Conservation (phyloP, 768 basidiomycete species). For the Rhodotorula graminis region DNA sequence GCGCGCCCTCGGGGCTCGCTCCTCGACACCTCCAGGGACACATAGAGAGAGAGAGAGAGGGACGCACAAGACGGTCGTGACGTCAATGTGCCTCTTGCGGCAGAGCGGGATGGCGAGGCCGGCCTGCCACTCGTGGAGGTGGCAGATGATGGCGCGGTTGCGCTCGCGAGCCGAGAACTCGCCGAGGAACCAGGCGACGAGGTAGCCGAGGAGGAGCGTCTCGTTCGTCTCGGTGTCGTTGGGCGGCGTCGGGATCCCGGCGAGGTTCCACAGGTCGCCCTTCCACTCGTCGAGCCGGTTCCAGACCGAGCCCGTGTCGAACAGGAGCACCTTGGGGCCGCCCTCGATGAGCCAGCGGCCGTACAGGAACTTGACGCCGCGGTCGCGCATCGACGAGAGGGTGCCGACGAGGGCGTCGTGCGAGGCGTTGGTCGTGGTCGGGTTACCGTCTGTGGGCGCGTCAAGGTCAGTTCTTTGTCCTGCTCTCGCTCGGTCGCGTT, state of each 20-base stretch:
- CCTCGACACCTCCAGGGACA: background rate
- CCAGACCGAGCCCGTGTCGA: conserved; percentile 86
- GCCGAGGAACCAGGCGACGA: conserved; percentile 99
- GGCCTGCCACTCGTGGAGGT: conserved; percentile 99
- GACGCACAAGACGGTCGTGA: conserved; percentile 79
- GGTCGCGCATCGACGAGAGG: conserved; percentile 73
- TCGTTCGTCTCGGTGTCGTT: conserved; percentile 98
- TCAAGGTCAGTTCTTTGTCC: background rate
- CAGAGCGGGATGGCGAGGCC: conserved; percentile 57
- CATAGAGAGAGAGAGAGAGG: background rate
- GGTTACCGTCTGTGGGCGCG: conserved; percentile 3
- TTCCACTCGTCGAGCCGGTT: conserved; percentile 96
- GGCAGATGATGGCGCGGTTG: conserved; percentile 80
- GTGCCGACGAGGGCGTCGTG: conserved; percentile 60
- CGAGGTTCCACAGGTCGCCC: conserved; percentile 93
- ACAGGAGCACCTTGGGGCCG: conserved; percentile 86
- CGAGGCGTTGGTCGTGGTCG: conserved; percentile 33
- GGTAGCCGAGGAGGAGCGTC: conserved; percentile 92
- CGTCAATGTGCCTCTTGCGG: conserved; percentile 92
- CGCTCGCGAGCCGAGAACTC: conserved; percentile 85
- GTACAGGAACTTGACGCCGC: conserved; percentile 90
- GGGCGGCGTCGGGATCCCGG: conserved; percentile 93
- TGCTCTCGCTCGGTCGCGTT: no score
- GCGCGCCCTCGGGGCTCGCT: no score
- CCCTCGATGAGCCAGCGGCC: conserved; percentile 99